A percentile compares a stretch with the other conserved stretches of the same genome.
These are phyloP conservation scores for Fusarium hostae DNA, from an alignment of 2,329 filamentous ascomycete genomes.

Conservation along the genomic window DNA sequence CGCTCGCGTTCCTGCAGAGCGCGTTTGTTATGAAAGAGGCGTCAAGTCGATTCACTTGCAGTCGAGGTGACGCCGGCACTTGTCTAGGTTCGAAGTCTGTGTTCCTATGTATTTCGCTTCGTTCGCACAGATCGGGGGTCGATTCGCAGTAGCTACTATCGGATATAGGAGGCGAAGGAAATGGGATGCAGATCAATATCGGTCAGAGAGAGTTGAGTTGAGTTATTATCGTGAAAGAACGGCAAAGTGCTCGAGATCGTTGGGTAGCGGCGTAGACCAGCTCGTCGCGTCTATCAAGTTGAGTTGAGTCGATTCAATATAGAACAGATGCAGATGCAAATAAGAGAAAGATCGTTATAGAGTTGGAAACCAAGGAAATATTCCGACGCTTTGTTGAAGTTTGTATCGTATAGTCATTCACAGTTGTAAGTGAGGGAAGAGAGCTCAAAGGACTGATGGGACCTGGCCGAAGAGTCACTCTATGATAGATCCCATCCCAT, in stretches of 20 bases:
- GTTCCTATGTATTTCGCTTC: constrained; percentile 28
- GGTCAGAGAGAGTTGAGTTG: not conserved
- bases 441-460: constrained; percentile 26
- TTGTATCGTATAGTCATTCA: constrained; percentile 45
- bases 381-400: constrained; percentile 40
- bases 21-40: constrained; percentile 24
- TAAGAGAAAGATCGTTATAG: constrained; percentile 35
- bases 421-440: constrained; percentile 39
- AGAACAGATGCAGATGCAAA: constrained; percentile 16
- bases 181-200: constrained; percentile 5
- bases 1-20: constrained; percentile 48
- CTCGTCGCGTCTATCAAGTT: constrained; percentile 42
- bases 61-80: constrained; percentile 36
- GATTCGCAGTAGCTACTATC: constrained; percentile 23
- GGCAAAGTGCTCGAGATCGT: constrained; percentile 32
- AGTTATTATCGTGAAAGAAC: constrained; percentile 31
- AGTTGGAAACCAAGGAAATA: constrained; percentile 30
- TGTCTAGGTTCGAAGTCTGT: constrained; percentile 33
- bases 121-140: constrained; percentile 23
- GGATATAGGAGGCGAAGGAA: constrained; percentile 2
- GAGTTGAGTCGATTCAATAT: constrained; percentile 14
- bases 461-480: constrained; percentile 18
- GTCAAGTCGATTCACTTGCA: constrained; percentile 24
- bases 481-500: not conserved
- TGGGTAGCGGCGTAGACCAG: constrained; percentile 44